Base-by-base conservation (phyloP, 2,329 filamentous ascomycete genomes). In the Aspergillus phoenicis region DNA sequence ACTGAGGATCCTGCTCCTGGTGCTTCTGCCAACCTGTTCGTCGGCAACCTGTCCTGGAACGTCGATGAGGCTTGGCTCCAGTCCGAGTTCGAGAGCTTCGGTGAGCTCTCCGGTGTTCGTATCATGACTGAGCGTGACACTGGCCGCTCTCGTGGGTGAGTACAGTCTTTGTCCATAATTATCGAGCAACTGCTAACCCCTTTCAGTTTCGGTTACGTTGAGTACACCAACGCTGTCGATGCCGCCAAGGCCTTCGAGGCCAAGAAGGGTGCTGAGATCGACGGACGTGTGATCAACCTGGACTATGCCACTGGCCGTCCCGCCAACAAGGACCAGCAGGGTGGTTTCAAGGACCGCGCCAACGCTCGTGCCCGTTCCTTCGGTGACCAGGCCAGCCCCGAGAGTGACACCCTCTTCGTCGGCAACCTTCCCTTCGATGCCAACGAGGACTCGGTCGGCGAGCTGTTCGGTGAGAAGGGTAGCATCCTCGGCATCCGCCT, bases 31-130 rank as follows among this genome's bases (percentile, higher is more conserved):
- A 96, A 93, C 71, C 87, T 97, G 57, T 97, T 96, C 78, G 87
- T 93, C 67, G 93, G 93, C 69, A 94, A 92, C 83, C 84, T 97
- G 66, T 92, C 91, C 79, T 97, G 93, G 93, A 91, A 89, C 74
- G 83, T 97, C 57, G 91, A 96, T 70, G 93, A 97, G 78, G 87
- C 93, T 66, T 87, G 86, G 80, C 87, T 97, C 68, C 85, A 89
- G 70, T 36, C 33, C 33, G 90, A 94, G 76, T 97, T 97, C 81
- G 86, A 93, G 82, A 80, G 85, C 64, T 94, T 89, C 71, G 89
- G 89, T 65, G 89, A 89, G 72, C 83, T 96, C 59, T 80, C 82
- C 67, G 85, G 87, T 70, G 89, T 88, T 66, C 89, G 91, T 70
- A 88, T 97, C 73, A 91, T 97, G 76, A 93, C 88, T 70, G 91